Evolutionary conservation across 2,329 filamentous ascomycete species (phyloP).

Genomic region (Phoma sp.): DNA sequence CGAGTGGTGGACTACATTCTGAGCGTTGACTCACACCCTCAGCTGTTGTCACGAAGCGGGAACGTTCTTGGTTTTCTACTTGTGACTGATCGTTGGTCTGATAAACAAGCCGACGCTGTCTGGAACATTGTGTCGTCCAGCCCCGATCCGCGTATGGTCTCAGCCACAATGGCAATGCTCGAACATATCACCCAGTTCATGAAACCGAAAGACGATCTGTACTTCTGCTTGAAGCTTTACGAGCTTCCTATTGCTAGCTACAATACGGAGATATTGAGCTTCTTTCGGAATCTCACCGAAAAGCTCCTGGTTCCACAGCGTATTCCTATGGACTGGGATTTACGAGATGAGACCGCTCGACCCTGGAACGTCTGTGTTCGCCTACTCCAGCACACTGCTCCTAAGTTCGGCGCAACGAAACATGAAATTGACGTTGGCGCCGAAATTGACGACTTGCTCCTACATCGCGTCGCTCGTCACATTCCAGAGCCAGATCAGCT

Average conservation of each 20-base stretch:
- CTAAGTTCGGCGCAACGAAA: constrained; percentile 60
- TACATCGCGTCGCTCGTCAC: constrained; percentile 60
- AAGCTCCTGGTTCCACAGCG: constrained; percentile 23
- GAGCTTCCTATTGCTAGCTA: constrained; percentile 40
- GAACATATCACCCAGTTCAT: constrained; percentile 55
- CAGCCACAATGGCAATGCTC: constrained; percentile 76
- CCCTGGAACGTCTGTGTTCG: constrained; percentile 66
- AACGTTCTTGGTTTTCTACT: constrained; percentile 89
- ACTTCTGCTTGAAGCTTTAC: constrained; percentile 71
- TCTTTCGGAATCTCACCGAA: constrained; percentile 35
- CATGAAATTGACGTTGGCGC: constrained; percentile 67
- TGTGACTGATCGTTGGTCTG: constrained; percentile 75
- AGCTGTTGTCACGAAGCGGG: constrained; percentile 78
- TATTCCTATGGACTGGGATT: constrained; percentile 18
- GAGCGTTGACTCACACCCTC: constrained; percentile 88
- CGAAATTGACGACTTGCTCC: constrained; percentile 67
- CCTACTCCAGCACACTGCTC: constrained; percentile 73
- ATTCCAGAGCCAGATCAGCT: constrained; percentile 65
- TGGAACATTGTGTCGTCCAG: constrained; percentile 84
- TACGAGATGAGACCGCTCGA: constrained; percentile 37
- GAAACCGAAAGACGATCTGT: constrained; percentile 57
- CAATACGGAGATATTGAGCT: constrained; percentile 39
- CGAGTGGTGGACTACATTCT: constrained; percentile 85
- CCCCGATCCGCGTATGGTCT: constrained; percentile 82
- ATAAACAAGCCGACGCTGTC: constrained; percentile 75